Conservation (phyloP, 2,329 filamentous ascomycete genomes). For the Nannizziopsis arthrosporioides region DNA sequence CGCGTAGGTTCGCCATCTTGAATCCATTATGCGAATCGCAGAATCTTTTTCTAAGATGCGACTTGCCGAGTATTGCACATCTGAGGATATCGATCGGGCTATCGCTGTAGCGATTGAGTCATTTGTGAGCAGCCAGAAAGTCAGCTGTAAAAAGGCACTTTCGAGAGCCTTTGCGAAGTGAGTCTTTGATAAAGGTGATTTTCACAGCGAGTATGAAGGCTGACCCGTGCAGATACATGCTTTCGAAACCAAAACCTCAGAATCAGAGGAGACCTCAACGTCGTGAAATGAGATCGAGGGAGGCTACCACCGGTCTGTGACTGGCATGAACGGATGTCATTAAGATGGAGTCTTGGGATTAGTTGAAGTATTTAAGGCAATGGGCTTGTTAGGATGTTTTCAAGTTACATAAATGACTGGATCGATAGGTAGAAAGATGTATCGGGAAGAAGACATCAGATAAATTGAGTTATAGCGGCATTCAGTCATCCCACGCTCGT, state of each 20-base stretch:
- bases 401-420: too few relatives aligned
- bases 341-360: background rate
- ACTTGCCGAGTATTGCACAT: slow-evolving; percentile 84
- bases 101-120: slow-evolving; percentile 95
- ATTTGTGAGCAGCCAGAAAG: slow-evolving; percentile 91
- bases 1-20: slow-evolving; percentile 77
- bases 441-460: too few relatives aligned
- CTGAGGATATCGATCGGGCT: slow-evolving; percentile 86
- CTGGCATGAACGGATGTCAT: background rate
- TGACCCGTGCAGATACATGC: slow-evolving; percentile 12
- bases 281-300: background rate
- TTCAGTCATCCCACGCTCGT: too few relatives aligned
- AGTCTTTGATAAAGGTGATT: slow-evolving; percentile 35
- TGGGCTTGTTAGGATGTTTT: too few relatives aligned
- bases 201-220: background rate
- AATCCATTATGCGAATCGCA: slow-evolving; percentile 91
- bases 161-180: slow-evolving; percentile 95
- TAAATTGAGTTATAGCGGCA: too few relatives aligned
- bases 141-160: slow-evolving; percentile 93
- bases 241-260: slow-evolving; percentile 8
- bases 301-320: background rate
- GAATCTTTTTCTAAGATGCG: slow-evolving; percentile 97
- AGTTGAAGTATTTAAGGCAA: background rate
- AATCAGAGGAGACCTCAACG: background rate
- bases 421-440: too few relatives aligned